Evolutionary conservation across 2,329 filamentous ascomycete genomes (phyloP).

Genomic region (Coniella lustricola): DNA sequence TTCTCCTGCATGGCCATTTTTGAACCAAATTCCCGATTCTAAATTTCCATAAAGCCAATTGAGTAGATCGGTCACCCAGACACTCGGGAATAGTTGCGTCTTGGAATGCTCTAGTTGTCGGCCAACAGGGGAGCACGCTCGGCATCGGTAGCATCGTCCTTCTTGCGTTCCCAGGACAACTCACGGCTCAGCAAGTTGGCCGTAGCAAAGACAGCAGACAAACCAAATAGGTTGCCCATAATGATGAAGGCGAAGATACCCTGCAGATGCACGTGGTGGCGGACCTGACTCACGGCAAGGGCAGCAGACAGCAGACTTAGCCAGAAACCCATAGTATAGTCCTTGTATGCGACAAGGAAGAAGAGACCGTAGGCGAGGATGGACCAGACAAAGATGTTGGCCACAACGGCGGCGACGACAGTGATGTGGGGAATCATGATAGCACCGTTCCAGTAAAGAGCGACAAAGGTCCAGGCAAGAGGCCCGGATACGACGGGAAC

Average conservation of each 20-base stretch:
- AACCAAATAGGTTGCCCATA: conserved; percentile 65
- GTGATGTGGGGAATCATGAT: conserved; percentile 66
- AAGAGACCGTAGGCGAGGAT: conserved; percentile 70
- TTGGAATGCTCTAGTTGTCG: conserved; percentile 31
- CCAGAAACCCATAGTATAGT: conserved; percentile 72
- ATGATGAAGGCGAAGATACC: conserved; percentile 91
- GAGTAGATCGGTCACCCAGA: no score
- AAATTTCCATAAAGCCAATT: no score
- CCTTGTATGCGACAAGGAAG: conserved; percentile 68
- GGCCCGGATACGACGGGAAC: conserved; percentile 68
- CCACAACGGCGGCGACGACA: conserved; percentile 68
- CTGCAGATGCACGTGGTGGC: conserved; percentile 67
- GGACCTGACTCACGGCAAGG: conserved; percentile 71
- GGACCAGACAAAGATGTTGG: conserved; percentile 84
- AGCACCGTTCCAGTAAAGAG: conserved; percentile 84
- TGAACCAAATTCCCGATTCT: no score
- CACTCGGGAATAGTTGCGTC: neutral
- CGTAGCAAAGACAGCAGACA: conserved; percentile 57
- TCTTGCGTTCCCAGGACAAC: conserved; percentile 39
- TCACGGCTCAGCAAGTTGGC: conserved; percentile 57
- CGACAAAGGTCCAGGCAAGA: conserved; percentile 78
- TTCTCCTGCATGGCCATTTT: no score
- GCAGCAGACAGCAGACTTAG: conserved; percentile 67
- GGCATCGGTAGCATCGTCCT: conserved; percentile 35
- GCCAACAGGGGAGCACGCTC: conserved; percentile 57